Evolutionary conservation across 1,139 yeast species (phyloP).

Genomic region (Pichia sorboxylosa): DNA sequence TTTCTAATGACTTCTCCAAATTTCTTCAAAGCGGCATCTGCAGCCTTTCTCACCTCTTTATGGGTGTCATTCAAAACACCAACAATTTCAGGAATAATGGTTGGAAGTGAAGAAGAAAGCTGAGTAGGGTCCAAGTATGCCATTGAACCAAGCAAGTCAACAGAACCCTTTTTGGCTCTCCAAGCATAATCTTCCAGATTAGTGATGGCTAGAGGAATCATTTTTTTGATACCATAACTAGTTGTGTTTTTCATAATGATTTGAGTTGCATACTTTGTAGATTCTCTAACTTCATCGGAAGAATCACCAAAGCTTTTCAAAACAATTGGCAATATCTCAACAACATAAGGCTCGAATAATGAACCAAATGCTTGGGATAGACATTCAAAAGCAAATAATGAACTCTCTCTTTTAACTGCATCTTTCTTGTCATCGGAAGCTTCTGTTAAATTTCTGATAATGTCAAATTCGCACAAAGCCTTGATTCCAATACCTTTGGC

Average conservation of each 20-base stretch:
- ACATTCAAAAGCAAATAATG: conserved; percentile 77
- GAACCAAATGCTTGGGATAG: conserved; percentile 65
- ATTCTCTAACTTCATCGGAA: conserved; percentile 73
- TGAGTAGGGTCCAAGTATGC: conserved; percentile 95
- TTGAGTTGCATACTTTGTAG: conserved; percentile 80
- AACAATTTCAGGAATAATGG: conserved; percentile 91
- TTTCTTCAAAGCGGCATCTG: conserved; percentile 75
- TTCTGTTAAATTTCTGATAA: conserved; percentile 64
- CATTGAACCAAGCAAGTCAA: conserved; percentile 92
- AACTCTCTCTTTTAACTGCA: conserved; percentile 71
- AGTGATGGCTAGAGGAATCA: conserved; percentile 82
- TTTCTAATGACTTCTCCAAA: conserved; percentile 96
- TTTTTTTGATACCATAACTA: conserved; percentile 78
- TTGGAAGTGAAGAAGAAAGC: conserved; percentile 75
- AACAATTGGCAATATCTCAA: conserved; percentile 75
- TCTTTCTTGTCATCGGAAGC: conserved; percentile 85
- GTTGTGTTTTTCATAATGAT: conserved; percentile 87
- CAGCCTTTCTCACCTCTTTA: conserved; percentile 92
- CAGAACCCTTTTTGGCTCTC: conserved; percentile 96
- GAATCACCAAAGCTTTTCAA: conserved; percentile 77
- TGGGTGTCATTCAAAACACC: conserved; percentile 91
- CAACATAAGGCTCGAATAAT: conserved; percentile 85
- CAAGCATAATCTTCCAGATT: conserved; percentile 85
- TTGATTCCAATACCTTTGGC: conserved; percentile 84
- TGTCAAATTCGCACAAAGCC: conserved; percentile 61